A percentile compares a stretch with the other conserved stretches of the same genome.
These are phyloP conservation scores for Lagenaria siceraria DNA, from an alignment of 306 rosid genomes.

Conservation along the genomic window DNA sequence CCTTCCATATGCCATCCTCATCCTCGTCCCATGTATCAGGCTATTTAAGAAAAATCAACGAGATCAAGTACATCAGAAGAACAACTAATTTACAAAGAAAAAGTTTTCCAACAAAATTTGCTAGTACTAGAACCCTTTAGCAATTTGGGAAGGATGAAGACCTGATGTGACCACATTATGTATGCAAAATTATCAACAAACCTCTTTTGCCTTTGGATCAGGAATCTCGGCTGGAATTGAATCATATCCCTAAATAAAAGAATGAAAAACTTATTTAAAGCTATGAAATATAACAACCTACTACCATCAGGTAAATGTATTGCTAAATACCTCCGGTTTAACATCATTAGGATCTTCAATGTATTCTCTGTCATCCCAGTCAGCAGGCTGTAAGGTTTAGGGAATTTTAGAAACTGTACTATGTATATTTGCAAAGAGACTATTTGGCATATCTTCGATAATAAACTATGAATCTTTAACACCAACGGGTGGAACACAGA, in stretches of 20 bases:
- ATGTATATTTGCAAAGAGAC: background rate
- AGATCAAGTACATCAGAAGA: background rate
- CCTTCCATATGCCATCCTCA: constrained; percentile 77
- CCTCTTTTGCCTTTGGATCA: constrained; percentile 80
- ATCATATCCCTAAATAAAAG: constrained; percentile 61
- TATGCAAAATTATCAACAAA: constrained; percentile 15
- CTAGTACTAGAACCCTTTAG: background rate
- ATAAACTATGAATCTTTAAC: background rate
- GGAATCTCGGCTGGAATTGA: constrained; percentile 74
- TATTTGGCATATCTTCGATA: background rate
- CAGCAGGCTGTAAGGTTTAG: constrained; percentile 49
- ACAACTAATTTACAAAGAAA: background rate
- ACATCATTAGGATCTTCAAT: constrained; percentile 62
- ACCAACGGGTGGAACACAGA: background rate
- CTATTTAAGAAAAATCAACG: constrained; percentile 24
- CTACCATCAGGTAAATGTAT: background rate
- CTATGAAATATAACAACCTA: background rate
- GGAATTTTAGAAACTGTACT: background rate
- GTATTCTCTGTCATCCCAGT: constrained; percentile 93
- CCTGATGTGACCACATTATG: background rate
- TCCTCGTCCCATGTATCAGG: constrained; percentile 90
- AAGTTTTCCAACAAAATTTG: background rate
- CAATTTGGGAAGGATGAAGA: background rate
- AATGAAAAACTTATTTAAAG: background rate
- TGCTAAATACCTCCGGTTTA: constrained; percentile 58